Evolutionary conservation across 495 filamentous ascomycete genomes (phyloP), one percentile per base, ranked within the genome.

Genomic region (Haplographium delicatum): DNA sequence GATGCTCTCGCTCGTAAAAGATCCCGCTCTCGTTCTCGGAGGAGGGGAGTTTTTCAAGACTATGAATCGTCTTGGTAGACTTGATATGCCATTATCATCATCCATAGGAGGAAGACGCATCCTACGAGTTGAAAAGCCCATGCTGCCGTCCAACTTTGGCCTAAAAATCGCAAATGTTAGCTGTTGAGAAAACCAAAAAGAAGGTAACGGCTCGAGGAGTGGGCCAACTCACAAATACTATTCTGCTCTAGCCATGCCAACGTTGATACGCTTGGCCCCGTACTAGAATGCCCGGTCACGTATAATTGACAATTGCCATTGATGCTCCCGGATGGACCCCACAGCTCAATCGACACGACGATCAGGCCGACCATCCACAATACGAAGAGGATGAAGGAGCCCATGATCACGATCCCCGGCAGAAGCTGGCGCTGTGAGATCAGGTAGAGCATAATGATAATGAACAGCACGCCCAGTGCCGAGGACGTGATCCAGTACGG

Each of bases 321-420:
- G 49, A 97, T 81, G 47, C 82, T 85, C 9, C 81, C 83, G 3
- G 69, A 63, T 5, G 87, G 81, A 2, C 88, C 87, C 74, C 91
- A 99, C 15, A 99, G 78, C 69, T 96, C 86, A 54, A 99, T 82
- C 24, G 80, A 77, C 4, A 88, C 85, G 59, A 95, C 91, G 62
- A 99, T 82, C n/a, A 95, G 69, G 1, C 91, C 91, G 5, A 91
- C 88, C 39, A 96, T 73, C 83, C 83, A 99, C 27, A 99, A 76
- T 0, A 94, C 82, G 62, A 96, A 93, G 48, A 96, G 82, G 58
- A 99, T 86, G 73, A 99, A 97, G 63, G 86, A 84, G 54, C 84
- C 84, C 41, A 97, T 74, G 61, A 97, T 82, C 56, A 99, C 86
- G 62, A 96, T 84, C 38, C 86, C 84, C 0, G 93, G 93, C 9